These are phyloP conservation scores for Chaetomidium leptoderma DNA, from an alignment of 495 filamentous ascomycete genomes.

Conservation along the genomic window DNA sequence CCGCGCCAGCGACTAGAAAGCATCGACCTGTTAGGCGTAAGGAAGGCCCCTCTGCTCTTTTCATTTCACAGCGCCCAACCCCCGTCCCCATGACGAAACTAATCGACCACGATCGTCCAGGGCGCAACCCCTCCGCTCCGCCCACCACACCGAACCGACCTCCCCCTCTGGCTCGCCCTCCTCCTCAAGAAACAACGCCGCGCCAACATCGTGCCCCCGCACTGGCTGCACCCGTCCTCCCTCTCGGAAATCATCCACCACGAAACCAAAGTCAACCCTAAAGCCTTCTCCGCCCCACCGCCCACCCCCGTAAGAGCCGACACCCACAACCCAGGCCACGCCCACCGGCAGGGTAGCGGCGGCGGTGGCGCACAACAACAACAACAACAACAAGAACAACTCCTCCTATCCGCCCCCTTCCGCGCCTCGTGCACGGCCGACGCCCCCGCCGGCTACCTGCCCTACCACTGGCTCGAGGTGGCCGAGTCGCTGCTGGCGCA, in stretches of 20 bases:
- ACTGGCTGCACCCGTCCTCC: conserved; percentile 75
- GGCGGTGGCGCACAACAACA: too few species aligned
- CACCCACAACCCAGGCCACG: conserved; percentile 32
- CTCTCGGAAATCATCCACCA: conserved; percentile 70
- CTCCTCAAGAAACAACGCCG: conserved; percentile 92
- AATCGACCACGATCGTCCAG: conserved; percentile 43
- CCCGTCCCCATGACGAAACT: conserved; percentile 2
- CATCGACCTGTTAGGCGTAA: conserved; percentile 77
- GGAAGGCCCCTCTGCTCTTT: too few species aligned
- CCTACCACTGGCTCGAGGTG: conserved; percentile 92
- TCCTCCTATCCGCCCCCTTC: conserved; percentile 54
- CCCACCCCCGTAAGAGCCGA: conserved; percentile 52
- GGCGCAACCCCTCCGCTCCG: conserved; percentile 69
- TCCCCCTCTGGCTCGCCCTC: conserved; percentile 96
- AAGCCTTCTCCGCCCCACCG: conserved; percentile 70
- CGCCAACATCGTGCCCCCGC: conserved; percentile 86
- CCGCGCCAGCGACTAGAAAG: conserved; percentile 86
- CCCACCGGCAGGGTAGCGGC: conserved; percentile 26
- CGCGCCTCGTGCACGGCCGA: conserved; percentile 53
- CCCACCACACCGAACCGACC: conserved; percentile 72
- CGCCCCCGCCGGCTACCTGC: conserved; percentile 62
- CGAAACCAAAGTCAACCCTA: conserved; percentile 63
- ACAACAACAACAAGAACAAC: background rate
- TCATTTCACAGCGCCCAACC: conserved; percentile 6
- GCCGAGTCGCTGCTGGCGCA: conserved; percentile 78